A percentile compares a stretch with the other conserved stretches of the same genome.
phyloP scores from a whole-genome alignment of 2,329 filamentous ascomycete species.

The Acrocalymma vagum region DNA sequence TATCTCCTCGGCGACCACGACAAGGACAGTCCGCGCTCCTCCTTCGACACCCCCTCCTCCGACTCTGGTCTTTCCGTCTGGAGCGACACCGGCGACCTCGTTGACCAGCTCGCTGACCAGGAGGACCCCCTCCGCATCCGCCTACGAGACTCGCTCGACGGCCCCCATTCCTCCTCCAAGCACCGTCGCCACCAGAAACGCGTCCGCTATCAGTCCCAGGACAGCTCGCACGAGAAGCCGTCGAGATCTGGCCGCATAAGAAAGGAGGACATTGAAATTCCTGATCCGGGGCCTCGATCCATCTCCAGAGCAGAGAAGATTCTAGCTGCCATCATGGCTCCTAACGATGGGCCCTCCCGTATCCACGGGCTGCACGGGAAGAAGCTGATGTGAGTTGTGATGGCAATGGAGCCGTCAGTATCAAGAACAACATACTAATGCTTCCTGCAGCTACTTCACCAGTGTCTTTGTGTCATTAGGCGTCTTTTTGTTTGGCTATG shows the following conservation, averaged over 20 bases:
- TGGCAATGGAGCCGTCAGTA: constrained; percentile 36
- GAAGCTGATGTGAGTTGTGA: constrained; percentile 77
- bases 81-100: constrained; percentile 95
- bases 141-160: constrained; percentile 70
- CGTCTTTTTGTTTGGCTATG: constrained; percentile 89
- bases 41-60: constrained; percentile 62
- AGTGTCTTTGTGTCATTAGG: constrained; percentile 89
- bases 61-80: constrained; percentile 80
- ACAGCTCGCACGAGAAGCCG: constrained; percentile 52
- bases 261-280: constrained; percentile 82
- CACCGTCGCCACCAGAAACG: constrained; percentile 63
- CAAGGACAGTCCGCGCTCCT: constrained; percentile 62
- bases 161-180: too few relatives aligned
- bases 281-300: constrained; percentile 69
- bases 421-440: constrained; percentile 14
- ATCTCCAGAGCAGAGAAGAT: constrained; percentile 74
- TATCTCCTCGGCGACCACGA: constrained; percentile 56
- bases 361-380: constrained; percentile 95
- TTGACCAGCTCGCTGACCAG: constrained; percentile 85
- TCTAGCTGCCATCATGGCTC: constrained; percentile 85
- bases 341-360: constrained; percentile 72
- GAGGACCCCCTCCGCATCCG: constrained; percentile 81
- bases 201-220: constrained; percentile 71
- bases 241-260: constrained; percentile 56
- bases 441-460: constrained; percentile 82